Evolutionary conservation across 1,284 basidiomycete species (phyloP), one percentile per base, ranked within the genome.

Genomic region (Takashimella tepidaria): DNA sequence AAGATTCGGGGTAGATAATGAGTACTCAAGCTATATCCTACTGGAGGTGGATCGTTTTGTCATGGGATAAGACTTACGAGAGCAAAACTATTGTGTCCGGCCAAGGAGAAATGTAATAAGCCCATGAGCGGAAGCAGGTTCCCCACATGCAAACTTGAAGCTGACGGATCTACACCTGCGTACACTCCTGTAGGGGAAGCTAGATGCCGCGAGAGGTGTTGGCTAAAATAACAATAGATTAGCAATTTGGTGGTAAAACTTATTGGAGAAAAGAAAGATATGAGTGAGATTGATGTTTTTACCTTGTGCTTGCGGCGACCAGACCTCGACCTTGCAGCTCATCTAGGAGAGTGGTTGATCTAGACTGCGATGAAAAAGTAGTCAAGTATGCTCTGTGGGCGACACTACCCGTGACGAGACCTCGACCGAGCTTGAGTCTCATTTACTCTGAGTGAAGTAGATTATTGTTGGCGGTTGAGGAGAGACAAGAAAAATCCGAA

Each of bases 111-210:
- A 68, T 97, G 93, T 21, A 95, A 77, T 45, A 98, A 74, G 45
- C 83, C 85, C 61, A 98, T 80, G 24, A 98, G 78, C 0, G 95
- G 92, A 13, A 98, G 77, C 1, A 99, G 82, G 69, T 99, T 95
- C 3, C 95, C 95, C 50, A 92, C 89, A 72, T 98, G 95, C 19
- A 98, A 79, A 0, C 89, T 87, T 26, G 77, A 78, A 1, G 93
- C 93, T 1, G 92, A 91, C 0, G 96, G 96, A 72, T 98, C 96
- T 47, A 98, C 82, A 40, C 95, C 95, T 12, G 85, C 80, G 70
- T 99, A 99, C 16, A 93, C 81, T 0, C 83, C 84, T 4, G 75
- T 72, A 2, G 73, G 74, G 1, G 54, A 40, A 12, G 64, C 44
- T 45, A 76, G 63, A 49, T 73, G 70, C 19, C 59, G 41, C 3